Conservation (phyloP, 345 rosid species). For the Salix exigua region DNA sequence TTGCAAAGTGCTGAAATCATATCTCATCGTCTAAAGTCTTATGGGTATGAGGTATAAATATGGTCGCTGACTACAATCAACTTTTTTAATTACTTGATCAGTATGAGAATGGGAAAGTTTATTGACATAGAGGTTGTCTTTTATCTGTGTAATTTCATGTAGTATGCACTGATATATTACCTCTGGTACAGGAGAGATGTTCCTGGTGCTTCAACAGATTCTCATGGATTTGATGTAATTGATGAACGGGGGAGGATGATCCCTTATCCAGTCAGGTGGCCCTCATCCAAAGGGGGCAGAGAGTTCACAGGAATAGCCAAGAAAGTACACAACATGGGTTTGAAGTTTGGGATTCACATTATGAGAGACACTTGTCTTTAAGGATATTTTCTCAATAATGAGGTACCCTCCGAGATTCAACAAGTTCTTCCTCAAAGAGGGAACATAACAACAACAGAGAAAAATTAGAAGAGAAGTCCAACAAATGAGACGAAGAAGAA, state of each 20-base stretch:
- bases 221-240: conserved; percentile 84
- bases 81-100: not conserved
- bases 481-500: too few relatives aligned
- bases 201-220: conserved; percentile 62
- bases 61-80: not conserved
- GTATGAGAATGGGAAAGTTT: not conserved
- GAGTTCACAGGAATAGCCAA: conserved; percentile 75
- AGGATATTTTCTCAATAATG: too few relatives aligned
- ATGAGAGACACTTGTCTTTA: too few relatives aligned
- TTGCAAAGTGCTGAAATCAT: conserved; percentile 59
- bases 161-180: conserved; percentile 95
- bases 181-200: conserved; percentile 90
- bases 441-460: too few relatives aligned
- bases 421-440: too few relatives aligned
- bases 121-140: not conserved
- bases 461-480: too few relatives aligned
- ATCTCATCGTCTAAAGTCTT: conserved; percentile 54
- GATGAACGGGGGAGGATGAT: conserved; percentile 91
- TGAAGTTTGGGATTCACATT: conserved; percentile 91
- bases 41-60: conserved; percentile 65
- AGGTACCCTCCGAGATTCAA: too few relatives aligned
- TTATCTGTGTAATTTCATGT: conserved; percentile 6
- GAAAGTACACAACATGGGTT: conserved; percentile 76
- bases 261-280: conserved; percentile 86
- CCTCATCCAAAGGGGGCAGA: conserved; percentile 75